Evolutionary conservation across 2,329 filamentous ascomycete genomes (phyloP), one percentile per base, ranked within the genome.

Genomic region (Curvularia spicifera): DNA sequence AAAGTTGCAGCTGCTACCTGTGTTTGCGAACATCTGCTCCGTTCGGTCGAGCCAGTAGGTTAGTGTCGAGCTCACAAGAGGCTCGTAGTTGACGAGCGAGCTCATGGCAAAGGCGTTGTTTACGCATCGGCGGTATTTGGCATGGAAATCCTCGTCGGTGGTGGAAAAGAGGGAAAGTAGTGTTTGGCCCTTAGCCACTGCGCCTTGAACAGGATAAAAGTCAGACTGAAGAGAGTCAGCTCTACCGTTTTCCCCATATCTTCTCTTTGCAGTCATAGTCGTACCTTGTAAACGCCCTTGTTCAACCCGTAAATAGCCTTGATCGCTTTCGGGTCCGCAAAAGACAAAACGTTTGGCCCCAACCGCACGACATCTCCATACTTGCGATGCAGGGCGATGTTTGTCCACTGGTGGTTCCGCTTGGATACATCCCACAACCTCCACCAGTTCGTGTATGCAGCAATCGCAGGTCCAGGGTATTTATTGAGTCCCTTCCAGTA

Each of bases 221-320:
- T 91, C 87, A 29, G 89, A 92, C 87, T 91, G 52, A 6, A 4
- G 4, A 31, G n/a, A 0, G 39, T 68, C n/a, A 68, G 61, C 28
- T 20, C 24, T 20, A 7, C 24, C 1, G n/a, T 10, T 8, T 6
- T 24, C 7, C 1, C 22, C 5, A 43, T n/a, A 10, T 20, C 12
- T 12, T 37, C 44, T 6, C 22, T 18, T 12, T 26, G 6, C 15
- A 2, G 8, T 18, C n/a, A 18, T 31, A 8, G 20, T 60, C 74
- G 47, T 76, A 90, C 90, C 85, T 95, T 95, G 47, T 85, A 79
- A 66, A 92, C 90, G 0, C 90, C 90, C 76, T 93, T 93, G 73
- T 93, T 94, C 43, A 94, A 77, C 0, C 91, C 91, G 73, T 95
- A 96, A 44, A 95, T 93, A 10, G 81, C 80, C 76, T 90, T 91